These are phyloP conservation scores for Globisporangium splendens DNA, from an alignment of 352 stramenopile species.

Conservation along the genomic window DNA sequence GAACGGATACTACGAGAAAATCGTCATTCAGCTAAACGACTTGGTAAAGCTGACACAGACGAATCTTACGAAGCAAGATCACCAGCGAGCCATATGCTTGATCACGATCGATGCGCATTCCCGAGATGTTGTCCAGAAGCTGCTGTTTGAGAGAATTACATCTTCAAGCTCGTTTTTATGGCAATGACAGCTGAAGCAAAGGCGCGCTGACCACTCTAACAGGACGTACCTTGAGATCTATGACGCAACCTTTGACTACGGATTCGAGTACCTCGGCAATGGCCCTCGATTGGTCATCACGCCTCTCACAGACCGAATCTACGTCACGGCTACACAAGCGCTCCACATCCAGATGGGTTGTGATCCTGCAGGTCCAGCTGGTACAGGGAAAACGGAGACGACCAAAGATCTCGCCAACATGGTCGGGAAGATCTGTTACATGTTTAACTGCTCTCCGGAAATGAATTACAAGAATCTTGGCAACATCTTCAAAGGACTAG, in stretches of 20 bases:
- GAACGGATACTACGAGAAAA: slow-evolving; percentile 77
- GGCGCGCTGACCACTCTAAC: slow-evolving; percentile 36
- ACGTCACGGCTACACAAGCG: slow-evolving; percentile 93
- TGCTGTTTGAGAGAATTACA: slow-evolving; percentile 85
- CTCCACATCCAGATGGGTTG: slow-evolving; percentile 96
- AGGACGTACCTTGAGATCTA: slow-evolving; percentile 85
- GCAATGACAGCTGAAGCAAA: slow-evolving; percentile 92
- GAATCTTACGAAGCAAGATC: slow-evolving; percentile 81
- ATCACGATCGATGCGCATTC: slow-evolving; percentile 94
- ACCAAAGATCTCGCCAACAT: slow-evolving; percentile 94
- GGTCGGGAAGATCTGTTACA: slow-evolving; percentile 92
- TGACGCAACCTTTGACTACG: slow-evolving; percentile 91
- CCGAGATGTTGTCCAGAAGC: slow-evolving; percentile 89
- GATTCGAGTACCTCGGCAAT: slow-evolving; percentile 96
- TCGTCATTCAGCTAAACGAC: slow-evolving; percentile 89
- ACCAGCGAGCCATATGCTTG: slow-evolving; percentile 91
- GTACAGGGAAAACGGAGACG: slow-evolving; percentile 94
- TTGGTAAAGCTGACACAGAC: slow-evolving; percentile 90
- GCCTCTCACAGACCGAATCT: slow-evolving; percentile 93
- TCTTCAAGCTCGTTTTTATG: slow-evolving; percentile 83
- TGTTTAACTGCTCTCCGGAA: slow-evolving; percentile 94
- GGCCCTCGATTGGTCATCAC: slow-evolving; percentile 92
- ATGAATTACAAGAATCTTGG: slow-evolving; percentile 96
- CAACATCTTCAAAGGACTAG: slow-evolving; percentile 95
- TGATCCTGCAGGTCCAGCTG: slow-evolving; percentile 84